Percentiles rank a stretch among this genome's conserved stretches.
Conservation (phyloP, 257 asterid genomes). For the Fraxinus pennsylvanica region DNA sequence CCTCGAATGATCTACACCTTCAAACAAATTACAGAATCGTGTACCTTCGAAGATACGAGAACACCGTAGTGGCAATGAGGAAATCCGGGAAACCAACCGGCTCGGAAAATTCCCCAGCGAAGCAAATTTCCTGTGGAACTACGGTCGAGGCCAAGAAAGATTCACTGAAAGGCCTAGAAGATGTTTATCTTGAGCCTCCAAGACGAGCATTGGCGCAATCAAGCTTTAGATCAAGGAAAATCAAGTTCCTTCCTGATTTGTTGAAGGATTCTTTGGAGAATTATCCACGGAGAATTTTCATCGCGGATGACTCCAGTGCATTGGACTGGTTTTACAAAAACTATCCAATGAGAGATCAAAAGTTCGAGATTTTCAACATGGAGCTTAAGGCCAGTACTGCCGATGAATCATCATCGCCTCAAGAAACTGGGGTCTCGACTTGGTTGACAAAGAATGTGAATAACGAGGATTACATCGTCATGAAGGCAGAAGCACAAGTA, state of each 20-base stretch:
- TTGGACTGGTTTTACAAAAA: slow-evolving; percentile 64
- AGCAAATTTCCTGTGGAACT: not conserved
- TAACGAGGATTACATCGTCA: slow-evolving; percentile 55
- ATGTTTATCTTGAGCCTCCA: slow-evolving; percentile 59
- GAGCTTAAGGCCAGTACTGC: slow-evolving; percentile 16
- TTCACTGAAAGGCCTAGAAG: slow-evolving; percentile 48
- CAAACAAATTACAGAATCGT: slow-evolving; percentile 16
- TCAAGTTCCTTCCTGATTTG: slow-evolving; percentile 69
- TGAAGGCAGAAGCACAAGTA: slow-evolving; percentile 63
- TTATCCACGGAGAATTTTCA: slow-evolving; percentile 61
- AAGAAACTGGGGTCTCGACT: slow-evolving; percentile 21
- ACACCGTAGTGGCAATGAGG: slow-evolving; percentile 20
- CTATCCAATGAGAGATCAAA: slow-evolving; percentile 63
- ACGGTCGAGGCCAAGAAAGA: slow-evolving; percentile 34
- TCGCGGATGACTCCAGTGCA: slow-evolving; percentile 54
- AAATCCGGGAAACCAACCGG: not conserved
- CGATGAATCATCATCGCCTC: slow-evolving; percentile 21
- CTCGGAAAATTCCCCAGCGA: not conserved
- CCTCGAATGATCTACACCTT: not conserved
- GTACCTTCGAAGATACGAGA: slow-evolving; percentile 14
- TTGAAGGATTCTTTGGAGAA: slow-evolving; percentile 54
- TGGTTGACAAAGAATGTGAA: slow-evolving; percentile 48
- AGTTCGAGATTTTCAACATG: slow-evolving; percentile 51
- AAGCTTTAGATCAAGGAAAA: slow-evolving; percentile 40
- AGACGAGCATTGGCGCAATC: slow-evolving; percentile 24